phyloP scores from a whole-genome alignment of 192 early-diverging fungal genomes.

The Glomus cerebriforme region DNA sequence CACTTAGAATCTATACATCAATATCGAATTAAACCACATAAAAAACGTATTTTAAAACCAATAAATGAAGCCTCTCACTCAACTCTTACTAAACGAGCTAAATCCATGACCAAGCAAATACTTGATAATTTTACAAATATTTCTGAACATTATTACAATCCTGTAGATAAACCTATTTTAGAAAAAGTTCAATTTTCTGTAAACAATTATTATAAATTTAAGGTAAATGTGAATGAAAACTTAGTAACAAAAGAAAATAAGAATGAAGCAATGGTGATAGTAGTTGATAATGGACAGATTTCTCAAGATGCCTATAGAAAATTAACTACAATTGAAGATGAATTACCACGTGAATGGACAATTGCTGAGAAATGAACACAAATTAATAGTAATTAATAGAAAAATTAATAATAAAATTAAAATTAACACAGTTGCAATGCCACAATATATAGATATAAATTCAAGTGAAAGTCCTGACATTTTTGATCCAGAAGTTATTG shows the following conservation, averaged over 20 bases:
- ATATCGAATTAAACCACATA: neutral
- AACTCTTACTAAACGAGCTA: neutral
- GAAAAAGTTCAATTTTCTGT: slow-evolving; percentile 2
- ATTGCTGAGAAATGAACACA: too few relatives aligned
- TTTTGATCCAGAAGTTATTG: neutral
- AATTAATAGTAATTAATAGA: too few relatives aligned
- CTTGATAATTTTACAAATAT: neutral
- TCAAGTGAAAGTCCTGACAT: neutral
- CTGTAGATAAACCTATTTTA: neutral
- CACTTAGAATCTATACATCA: neutral
- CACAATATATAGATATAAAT: too few relatives aligned
- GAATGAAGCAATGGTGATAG: too few relatives aligned
- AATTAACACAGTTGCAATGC: too few relatives aligned
- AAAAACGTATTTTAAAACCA: neutral
- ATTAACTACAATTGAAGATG: too few relatives aligned
- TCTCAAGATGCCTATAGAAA: too few relatives aligned
- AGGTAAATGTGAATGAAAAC: neutral
- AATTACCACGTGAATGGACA: too few relatives aligned
- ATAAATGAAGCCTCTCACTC: neutral
- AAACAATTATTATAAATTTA: neutral
- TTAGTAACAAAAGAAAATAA: too few relatives aligned
- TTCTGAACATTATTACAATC: neutral
- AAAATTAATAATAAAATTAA: too few relatives aligned
- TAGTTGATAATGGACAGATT: too few relatives aligned
- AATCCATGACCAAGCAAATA: neutral